Conservation (phyloP, 202 grass and related monocot genomes). For the Carex arenaria region DNA sequence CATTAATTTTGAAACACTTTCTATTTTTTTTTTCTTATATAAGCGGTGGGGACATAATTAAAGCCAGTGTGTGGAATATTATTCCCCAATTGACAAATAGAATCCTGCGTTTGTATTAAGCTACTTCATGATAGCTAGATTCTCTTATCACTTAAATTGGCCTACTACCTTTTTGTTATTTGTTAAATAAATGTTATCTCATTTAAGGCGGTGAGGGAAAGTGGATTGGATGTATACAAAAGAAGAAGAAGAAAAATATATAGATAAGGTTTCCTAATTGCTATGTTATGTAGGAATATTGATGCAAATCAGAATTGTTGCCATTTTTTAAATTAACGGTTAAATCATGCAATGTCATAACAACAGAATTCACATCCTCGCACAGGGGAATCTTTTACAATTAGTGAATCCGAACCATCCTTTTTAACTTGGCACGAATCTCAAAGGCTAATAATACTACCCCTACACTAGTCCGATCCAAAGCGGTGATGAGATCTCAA, state of each 20-base stretch:
- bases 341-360: background rate
- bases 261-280: background rate
- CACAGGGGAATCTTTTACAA: too few species aligned
- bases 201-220: background rate
- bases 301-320: background rate
- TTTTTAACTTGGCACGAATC: too few species aligned
- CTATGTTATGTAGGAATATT: background rate
- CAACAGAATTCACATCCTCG: too few species aligned
- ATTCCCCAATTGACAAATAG: background rate
- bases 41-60: background rate
- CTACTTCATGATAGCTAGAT: background rate
- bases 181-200: background rate
- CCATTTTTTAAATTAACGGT: background rate
- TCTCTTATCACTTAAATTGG: conserved; percentile 9
- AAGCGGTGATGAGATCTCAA: too few species aligned
- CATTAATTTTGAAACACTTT: too few species aligned
- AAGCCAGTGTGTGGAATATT: background rate
- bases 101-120: conserved; percentile 24
- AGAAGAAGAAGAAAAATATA: background rate
- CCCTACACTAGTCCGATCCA: too few species aligned
- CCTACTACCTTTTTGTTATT: background rate
- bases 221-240: background rate
- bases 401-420: too few species aligned
- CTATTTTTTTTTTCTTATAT: too few species aligned
- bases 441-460: too few species aligned